These are phyloP conservation scores for Eucalyptus tenuipes DNA, from an alignment of 345 rosid species.

Conservation along the genomic window DNA sequence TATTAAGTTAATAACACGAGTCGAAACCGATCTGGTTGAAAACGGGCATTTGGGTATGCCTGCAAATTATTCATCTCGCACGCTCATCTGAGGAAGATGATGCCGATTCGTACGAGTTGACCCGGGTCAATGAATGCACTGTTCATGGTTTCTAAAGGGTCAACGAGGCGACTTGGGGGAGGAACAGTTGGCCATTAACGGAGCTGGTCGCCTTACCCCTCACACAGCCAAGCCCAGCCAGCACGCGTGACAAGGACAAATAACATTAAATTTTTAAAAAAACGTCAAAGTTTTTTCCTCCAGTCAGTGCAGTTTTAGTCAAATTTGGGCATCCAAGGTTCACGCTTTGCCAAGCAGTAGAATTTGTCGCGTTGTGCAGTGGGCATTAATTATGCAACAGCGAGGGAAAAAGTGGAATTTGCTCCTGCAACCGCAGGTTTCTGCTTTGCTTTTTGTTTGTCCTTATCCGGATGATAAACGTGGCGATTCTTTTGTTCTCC, in stretches of 20 bases:
- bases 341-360: background rate
- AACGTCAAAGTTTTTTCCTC: background rate
- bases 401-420: background rate
- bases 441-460: background rate
- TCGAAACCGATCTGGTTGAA: background rate
- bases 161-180: conserved; percentile 5
- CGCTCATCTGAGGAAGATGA: background rate
- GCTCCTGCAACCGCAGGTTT: background rate
- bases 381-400: background rate
- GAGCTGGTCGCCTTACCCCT: background rate
- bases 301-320: background rate
- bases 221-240: background rate
- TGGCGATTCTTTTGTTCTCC: background rate
- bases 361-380: background rate
- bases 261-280: background rate
- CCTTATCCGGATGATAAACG: background rate
- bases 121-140: background rate
- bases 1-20: background rate
- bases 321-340: background rate
- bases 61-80: background rate
- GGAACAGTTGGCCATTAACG: background rate
- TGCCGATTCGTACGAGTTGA: background rate
- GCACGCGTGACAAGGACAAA: conserved; percentile 21
- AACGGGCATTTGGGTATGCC: background rate
- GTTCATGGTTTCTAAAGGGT: background rate